These are phyloP conservation scores for Wickerhamomyces ciferrii DNA, from an alignment of 805 yeast genomes.

Conservation along the genomic window DNA sequence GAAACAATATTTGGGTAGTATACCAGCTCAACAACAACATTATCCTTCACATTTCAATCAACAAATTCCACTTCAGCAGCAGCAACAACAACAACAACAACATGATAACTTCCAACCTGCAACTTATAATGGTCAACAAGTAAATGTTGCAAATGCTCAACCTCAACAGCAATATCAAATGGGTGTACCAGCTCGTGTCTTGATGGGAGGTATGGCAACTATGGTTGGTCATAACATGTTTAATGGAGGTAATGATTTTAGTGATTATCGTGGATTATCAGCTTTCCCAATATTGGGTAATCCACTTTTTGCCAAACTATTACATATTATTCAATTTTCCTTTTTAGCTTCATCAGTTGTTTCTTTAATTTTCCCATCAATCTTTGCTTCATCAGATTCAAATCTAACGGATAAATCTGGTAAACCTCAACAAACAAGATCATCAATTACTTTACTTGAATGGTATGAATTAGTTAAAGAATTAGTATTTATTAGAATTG, in stretches of 20 bases:
- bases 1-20: constrained; percentile 14
- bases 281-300: constrained; percentile 33
- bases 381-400: constrained; percentile 5
- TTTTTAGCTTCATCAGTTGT: constrained; percentile 19
- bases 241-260: constrained; percentile 20
- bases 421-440: not conserved
- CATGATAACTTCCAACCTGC: constrained; percentile 19
- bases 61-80: constrained; percentile 5
- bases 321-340: constrained; percentile 20
- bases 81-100: constrained; percentile 6
- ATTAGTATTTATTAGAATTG: constrained; percentile 18
- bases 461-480: constrained; percentile 22
- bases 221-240: constrained; percentile 32
- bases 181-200: constrained; percentile 28
- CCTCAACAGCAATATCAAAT: constrained; percentile 19
- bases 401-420: not conserved
- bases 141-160: constrained; percentile 18
- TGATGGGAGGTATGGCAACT: constrained; percentile 47
- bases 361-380: constrained; percentile 14
- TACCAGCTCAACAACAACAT: constrained; percentile 5
- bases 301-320: constrained; percentile 22
- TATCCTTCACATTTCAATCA: constrained; percentile 8
- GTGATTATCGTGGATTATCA: constrained; percentile 38
- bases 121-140: constrained; percentile 17
- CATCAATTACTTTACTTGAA: constrained; percentile 4